Evolutionary conservation across 768 basidiomycete species (phyloP).

Genomic region (Termitomyces heimii): DNA sequence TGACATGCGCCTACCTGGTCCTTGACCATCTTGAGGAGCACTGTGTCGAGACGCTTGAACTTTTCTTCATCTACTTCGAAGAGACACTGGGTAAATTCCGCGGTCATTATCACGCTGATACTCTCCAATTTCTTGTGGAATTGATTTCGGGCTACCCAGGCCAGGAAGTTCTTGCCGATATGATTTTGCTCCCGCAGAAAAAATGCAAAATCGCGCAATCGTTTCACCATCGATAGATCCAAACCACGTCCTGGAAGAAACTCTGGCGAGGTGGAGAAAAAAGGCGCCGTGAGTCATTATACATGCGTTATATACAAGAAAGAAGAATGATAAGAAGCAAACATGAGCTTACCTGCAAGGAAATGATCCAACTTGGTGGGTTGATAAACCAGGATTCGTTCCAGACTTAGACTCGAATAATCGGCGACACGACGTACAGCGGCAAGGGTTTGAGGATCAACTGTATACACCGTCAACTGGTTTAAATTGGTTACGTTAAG

Average conservation of each 20-base stretch:
- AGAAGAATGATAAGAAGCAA: too few relatives aligned
- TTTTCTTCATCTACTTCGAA: neutral
- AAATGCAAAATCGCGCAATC: neutral
- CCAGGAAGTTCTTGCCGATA: neutral
- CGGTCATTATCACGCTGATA: neutral
- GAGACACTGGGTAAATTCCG: neutral
- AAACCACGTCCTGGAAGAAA: neutral
- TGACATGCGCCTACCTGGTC: neutral
- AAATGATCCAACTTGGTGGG: neutral
- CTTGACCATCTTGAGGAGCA: neutral
- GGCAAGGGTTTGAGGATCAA: neutral
- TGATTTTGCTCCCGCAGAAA: neutral
- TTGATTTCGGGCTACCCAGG: neutral
- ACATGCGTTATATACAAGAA: neutral
- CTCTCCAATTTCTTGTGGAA: neutral
- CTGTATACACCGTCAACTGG: neutral
- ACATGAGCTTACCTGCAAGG: neutral
- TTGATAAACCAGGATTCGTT: neutral
- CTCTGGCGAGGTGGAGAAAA: neutral
- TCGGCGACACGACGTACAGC: neutral
- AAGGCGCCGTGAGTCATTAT: neutral
- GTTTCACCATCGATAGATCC: neutral
- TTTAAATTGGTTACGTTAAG: neutral
- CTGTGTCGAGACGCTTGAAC: neutral
- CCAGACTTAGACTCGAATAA: neutral